Evolutionary conservation across 2,329 filamentous ascomycete species (phyloP), one percentile per base, ranked within the genome.

Genomic region (Penicillium sp.): DNA sequence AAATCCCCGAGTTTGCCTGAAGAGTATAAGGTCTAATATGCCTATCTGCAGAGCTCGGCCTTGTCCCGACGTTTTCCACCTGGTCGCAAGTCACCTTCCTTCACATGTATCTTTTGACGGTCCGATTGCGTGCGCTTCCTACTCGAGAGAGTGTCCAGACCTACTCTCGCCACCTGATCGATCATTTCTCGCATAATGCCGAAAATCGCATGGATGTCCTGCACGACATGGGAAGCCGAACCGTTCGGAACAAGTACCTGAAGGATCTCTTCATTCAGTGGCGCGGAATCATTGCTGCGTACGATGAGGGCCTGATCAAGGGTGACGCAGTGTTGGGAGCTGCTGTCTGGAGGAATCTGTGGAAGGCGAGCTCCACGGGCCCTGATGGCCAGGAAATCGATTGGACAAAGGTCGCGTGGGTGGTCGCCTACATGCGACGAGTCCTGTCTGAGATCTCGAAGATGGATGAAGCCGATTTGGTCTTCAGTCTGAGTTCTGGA

Each of bases 11-110:
- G 12, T 20, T 10, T 20, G 33, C 15, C 8, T 18, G 4, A 12
- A 29, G 10, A 29, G 2, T 10, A 20, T 23, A 24, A 20, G 18
- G 23, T 41, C 35, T 46, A 46, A 46, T 33, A n/a, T 13, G 35
- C 18, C 8, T 41, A 3, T 47, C 7, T 31, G 6, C 20, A 95
- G 89, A 85, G 44, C 82, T 95, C 56, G 81, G 81, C 24, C 81
- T 98, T 15, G 78, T 81, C 28, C 88, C 90, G 0, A 97, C 90
- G 0, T 98, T 98, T 72, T 91, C 86, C 66, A 92, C 88, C 49
- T 98, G 93, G 93, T 88, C 90, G 18, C 91, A 97, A 72, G 86
- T 97, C 39, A 93, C 91, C 31, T 95, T 95, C 79, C 80, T 98
- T 50, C 92, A 98, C 76, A 87, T 98, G 80, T 97, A 95, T 77